A percentile compares a stretch with the other conserved stretches of the same genome.
phyloP scores from a whole-genome alignment of 352 stramenopile species.

The Pythium myriotylum region DNA sequence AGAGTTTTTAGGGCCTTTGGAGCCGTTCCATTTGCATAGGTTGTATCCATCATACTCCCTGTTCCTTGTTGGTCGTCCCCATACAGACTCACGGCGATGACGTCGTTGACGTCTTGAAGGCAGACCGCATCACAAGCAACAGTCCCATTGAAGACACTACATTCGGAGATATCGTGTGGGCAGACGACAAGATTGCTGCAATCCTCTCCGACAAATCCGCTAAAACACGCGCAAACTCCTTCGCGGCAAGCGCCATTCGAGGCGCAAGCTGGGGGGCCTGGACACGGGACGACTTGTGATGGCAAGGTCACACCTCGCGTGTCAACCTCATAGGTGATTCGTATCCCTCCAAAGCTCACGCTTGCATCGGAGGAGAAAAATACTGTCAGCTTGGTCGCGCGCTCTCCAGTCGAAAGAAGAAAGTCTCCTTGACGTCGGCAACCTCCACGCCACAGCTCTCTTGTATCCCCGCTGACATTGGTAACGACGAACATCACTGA shows the following conservation, averaged over 20 bases:
- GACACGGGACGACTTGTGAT: constrained; percentile 36
- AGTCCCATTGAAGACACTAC: constrained; percentile 7
- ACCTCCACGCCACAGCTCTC: constrained; percentile 49
- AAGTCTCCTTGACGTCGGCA: constrained; percentile 52
- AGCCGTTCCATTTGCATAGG: constrained; percentile 36
- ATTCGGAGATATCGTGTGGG: constrained; percentile 35
- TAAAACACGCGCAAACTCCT: constrained; percentile 53
- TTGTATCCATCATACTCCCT: constrained; percentile 56
- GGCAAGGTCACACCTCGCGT: constrained; percentile 1
- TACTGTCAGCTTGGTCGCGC: constrained; percentile 39
- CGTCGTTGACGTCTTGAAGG: constrained; percentile 24
- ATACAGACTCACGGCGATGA: constrained; percentile 53
- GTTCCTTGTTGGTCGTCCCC: constrained; percentile 59
- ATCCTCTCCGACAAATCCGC: constrained; percentile 61
- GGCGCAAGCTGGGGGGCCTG: constrained; percentile 40
- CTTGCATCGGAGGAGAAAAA: constrained; percentile 46
- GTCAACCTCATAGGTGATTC: constrained; percentile 44
- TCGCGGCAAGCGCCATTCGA: constrained; percentile 50
- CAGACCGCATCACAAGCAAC: constrained; percentile 48
- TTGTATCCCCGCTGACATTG: constrained; percentile 8
- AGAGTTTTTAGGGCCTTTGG: constrained; percentile 58
- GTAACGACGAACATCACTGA: constrained; percentile 33
- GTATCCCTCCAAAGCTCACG: constrained; percentile 45
- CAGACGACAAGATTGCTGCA: constrained; percentile 63
- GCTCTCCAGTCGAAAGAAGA: constrained; percentile 29